Base-by-base conservation (phyloP, 192 early-diverging fungal species). In the Backusella tarrabulga region DNA sequence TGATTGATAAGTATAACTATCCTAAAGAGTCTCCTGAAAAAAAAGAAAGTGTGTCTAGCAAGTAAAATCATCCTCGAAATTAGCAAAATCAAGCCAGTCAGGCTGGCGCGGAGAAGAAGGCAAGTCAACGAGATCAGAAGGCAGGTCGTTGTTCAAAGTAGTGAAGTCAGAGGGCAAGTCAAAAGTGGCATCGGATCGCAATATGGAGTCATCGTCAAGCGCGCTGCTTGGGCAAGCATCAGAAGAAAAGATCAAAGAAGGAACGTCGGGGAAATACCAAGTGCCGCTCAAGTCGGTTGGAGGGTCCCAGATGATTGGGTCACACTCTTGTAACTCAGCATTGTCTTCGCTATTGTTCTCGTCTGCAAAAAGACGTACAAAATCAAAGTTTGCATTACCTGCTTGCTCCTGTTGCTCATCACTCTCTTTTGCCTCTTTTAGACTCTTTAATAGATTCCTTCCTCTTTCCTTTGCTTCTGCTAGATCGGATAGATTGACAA, bases 11-110 rank as follows among this genome's bases (percentile, higher is more conserved):
- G 5, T 50, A 50, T 50, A 50, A 50, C 46, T 50, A 50, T 50
- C 19, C 46, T 50, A 50, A 50, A n/a, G 46, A 50, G 46, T 50
- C 19, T 50, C 46, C 19, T 19, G 46, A n/a, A 50, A 50, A 44
- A 44, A 17, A 44, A 50, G 4, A 50, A n/a, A 0, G 14, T 21
- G 19, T 7, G 21, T 63, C 23, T 63, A 63, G 26, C 56, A 63
- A 63, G 56, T 63, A 63, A 63, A 63, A 63, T 63, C 56, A 63
- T 63, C 56, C 56, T 63, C 56, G 26, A 63, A 63, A 63, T 63
- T 63, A 63, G 56, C 56, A 63, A 63, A 63, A 63, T 63, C 56
- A 63, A 63, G 56, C 56, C 56, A 63, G 56, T 63, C 56, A 23
- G 56, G 23, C 26, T 63, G 56, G 26, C 29, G 56, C 56, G 56